Percentiles rank a stretch among this genome's conserved stretches.
Evolutionary conservation across 1,139 yeast species (phyloP).

Genomic region (Suhomyces terraborum): DNA sequence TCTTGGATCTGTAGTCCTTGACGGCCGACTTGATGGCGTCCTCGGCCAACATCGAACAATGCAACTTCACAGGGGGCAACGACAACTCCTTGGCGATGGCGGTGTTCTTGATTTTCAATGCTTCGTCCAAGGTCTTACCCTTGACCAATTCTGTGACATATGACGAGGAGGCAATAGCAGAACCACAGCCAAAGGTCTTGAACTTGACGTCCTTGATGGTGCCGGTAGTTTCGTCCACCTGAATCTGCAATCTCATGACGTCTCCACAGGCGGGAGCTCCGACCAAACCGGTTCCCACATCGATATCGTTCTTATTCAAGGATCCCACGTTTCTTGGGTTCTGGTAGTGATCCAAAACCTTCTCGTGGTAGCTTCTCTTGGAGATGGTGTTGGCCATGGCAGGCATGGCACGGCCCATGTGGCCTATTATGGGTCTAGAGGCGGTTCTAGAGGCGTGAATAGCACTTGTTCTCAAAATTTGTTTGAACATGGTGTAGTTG

Average conservation of each 20-base stretch:
- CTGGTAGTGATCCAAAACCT: constrained; percentile 86
- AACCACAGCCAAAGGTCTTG: constrained; percentile 98
- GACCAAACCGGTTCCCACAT: constrained; percentile 97
- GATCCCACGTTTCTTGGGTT: constrained; percentile 98
- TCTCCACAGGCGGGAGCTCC: constrained; percentile 99
- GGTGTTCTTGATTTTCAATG: constrained; percentile 85
- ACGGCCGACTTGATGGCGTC: constrained; percentile 98
- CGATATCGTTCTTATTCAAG: constrained; percentile 68
- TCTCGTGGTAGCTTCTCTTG: constrained; percentile 60
- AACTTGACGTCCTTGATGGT: constrained; percentile 92
- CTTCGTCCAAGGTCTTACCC: constrained; percentile 94
- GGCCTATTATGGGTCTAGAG: constrained; percentile 16
- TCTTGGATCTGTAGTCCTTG: constrained; percentile 87
- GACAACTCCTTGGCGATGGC: constrained; percentile 90
- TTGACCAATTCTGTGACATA: constrained; percentile 94
- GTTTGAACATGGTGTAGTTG: constrained; percentile 9
- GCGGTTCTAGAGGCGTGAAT: constrained; percentile 9
- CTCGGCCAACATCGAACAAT: constrained; percentile 98
- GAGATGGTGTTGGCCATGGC: constrained; percentile 6
- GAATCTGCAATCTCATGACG: constrained; percentile 95
- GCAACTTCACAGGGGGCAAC: constrained; percentile 95
- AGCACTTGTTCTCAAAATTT: constrained; percentile 13
- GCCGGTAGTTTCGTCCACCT: constrained; percentile 89
- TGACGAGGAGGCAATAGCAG: constrained; percentile 94
- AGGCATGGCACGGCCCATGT: constrained; percentile 6